A percentile compares a stretch with the other conserved stretches of the same genome.
These are phyloP conservation scores for Trametes polyzona DNA, from an alignment of 1,284 basidiomycete species.

Conservation along the genomic window DNA sequence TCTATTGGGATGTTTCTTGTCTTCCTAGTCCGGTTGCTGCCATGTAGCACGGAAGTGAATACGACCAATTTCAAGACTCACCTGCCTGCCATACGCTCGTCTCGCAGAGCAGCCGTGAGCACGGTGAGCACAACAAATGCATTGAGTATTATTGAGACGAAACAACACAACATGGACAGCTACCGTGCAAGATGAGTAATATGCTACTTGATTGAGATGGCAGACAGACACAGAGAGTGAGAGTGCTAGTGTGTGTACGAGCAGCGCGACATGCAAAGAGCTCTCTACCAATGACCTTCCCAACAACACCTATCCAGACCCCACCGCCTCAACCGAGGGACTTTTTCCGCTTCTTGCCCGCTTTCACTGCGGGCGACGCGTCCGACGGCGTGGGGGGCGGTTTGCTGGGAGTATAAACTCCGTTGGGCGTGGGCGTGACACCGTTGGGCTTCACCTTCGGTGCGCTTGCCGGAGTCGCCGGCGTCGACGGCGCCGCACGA, in stretches of 20 bases:
- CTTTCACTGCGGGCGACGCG: constrained; percentile 29
- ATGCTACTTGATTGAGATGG: constrained; percentile 13
- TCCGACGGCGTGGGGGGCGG: constrained; percentile 19
- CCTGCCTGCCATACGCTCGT: no score
- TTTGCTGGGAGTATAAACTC: constrained; percentile 21
- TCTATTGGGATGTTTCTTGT: no score
- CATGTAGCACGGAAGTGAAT: no score
- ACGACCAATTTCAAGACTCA: no score
- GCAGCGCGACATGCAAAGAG: no score
- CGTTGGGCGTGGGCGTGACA: constrained; percentile 15
- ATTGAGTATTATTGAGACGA: constrained; percentile 13
- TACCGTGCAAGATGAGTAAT: constrained; percentile 19
- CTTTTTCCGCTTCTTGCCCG: constrained; percentile 45
- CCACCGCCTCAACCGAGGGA: constrained; percentile 29
- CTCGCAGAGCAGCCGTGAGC: no score
- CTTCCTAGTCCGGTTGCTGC: no score
- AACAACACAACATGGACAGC: constrained; percentile 18
- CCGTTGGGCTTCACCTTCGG: constrained; percentile 30
- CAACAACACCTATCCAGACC: no score
- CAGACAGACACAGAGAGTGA: neutral
- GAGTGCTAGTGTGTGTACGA: neutral
- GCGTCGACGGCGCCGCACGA: constrained; percentile 22
- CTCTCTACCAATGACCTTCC: no score
- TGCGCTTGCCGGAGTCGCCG: constrained; percentile 14
- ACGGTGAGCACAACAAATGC: no score